Conservation (phyloP, 2,329 filamentous ascomycete species). For the Helotiales sp. region DNA sequence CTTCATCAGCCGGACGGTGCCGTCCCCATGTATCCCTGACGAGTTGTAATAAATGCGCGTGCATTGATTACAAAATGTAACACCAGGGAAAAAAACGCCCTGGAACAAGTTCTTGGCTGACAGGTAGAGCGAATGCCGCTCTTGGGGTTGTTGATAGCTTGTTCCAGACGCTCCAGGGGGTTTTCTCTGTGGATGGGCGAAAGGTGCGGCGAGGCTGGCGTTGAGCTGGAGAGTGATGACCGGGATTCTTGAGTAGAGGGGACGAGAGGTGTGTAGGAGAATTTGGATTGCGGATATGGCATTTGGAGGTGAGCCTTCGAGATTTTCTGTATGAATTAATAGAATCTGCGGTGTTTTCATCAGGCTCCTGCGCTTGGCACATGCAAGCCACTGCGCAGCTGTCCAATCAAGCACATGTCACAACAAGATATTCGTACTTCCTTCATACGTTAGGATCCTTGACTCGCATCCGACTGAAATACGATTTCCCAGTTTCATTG, state of each 20-base stretch:
- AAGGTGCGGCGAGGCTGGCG: neutral
- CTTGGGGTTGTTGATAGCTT: too few relatives aligned
- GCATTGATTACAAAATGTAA: neutral
- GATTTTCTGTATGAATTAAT: too few relatives aligned
- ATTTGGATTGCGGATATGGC: neutral
- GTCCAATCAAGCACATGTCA: neutral
- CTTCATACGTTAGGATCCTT: too few relatives aligned
- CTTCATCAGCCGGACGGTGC: neutral
- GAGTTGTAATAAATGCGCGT: neutral
- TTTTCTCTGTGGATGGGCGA: neutral
- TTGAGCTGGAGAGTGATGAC: neutral
- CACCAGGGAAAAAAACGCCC: neutral
- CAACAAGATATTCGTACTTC: too few relatives aligned
- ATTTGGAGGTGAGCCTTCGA: too few relatives aligned
- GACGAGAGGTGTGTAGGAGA: neutral
- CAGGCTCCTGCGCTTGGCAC: neutral
- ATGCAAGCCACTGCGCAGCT: neutral
- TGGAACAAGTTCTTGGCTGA: too few relatives aligned
- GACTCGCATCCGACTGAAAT: too few relatives aligned
- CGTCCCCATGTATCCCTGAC: neutral
- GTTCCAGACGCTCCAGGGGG: neutral
- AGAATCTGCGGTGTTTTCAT: neutral
- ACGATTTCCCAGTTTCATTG: neutral
- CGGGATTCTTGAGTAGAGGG: neutral
- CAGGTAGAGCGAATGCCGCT: too few relatives aligned